phyloP scores from a whole-genome alignment of 1,284 basidiomycete species.

The Stygiomarasmius scandens region DNA sequence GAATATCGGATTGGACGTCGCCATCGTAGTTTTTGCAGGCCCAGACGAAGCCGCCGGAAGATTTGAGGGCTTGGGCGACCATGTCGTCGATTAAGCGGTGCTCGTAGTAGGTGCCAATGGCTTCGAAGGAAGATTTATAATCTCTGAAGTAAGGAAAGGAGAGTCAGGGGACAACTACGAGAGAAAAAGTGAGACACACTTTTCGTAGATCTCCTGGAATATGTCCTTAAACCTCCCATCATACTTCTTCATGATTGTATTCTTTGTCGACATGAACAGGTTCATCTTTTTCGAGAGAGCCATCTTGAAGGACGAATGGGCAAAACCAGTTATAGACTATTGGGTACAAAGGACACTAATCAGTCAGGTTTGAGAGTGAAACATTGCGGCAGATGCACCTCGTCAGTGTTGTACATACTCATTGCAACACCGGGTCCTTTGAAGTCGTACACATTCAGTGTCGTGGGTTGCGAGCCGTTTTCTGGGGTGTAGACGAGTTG shows the following conservation, averaged over 20 bases:
- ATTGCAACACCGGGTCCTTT: constrained; percentile 87
- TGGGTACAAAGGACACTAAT: not conserved
- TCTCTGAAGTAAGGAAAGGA: constrained; percentile 39
- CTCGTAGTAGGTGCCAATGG: constrained; percentile 91
- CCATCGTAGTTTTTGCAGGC: constrained; percentile 98
- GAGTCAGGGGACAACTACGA: not conserved
- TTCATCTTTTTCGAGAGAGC: constrained; percentile 95
- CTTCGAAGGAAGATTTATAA: constrained; percentile 86
- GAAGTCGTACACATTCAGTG: constrained; percentile 89
- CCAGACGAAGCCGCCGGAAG: constrained; percentile 96
- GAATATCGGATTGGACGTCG: constrained; percentile 90
- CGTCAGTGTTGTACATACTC: constrained; percentile 96
- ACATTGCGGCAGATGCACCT: constrained; percentile 43
- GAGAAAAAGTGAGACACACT: constrained; percentile 36
- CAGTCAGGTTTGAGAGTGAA: constrained; percentile 10
- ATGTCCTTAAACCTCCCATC: constrained; percentile 99
- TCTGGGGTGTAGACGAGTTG: constrained; percentile 86
- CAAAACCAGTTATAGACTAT: constrained; percentile 93
- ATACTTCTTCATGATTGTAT: constrained; percentile 95
- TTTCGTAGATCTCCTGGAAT: constrained; percentile 93
- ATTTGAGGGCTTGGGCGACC: constrained; percentile 98
- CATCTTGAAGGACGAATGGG: constrained; percentile 98
- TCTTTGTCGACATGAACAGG: constrained; percentile 97
- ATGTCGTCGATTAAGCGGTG: constrained; percentile 94
- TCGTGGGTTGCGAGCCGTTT: constrained; percentile 65